Evolutionary conservation across 768 basidiomycete species (phyloP), one percentile per base, ranked within the genome.

Genomic region (Suillus subalutaceus): DNA sequence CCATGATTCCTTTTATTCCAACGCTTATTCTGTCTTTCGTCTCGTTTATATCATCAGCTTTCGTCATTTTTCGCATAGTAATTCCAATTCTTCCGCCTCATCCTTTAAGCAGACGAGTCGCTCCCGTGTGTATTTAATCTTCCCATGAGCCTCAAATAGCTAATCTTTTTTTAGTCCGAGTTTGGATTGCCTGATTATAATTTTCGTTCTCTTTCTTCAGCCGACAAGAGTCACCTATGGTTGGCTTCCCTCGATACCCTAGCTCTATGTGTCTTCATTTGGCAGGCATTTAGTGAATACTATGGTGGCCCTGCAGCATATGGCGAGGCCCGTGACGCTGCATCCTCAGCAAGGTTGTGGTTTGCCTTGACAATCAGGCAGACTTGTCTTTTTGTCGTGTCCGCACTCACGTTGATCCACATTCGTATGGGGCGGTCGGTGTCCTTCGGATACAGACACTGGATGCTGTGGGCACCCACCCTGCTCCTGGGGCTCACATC

Each of bases 171-270:
- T 41, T 74, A 92, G 91, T 85, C 90, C 71, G 89, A 91, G 79
- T 92, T 91, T 75, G 89, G 89, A 68, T 83, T 90, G 66, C 90
- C 89, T 67, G 87, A 87, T 73, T 73, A 69, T 55, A 73, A 72
- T 60, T 90, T 87, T 75, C 83, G 83, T 70, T 85, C 85, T 18
- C 82, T 93, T 67, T 88, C 90, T 46, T 79, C 84, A 44, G 86
- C 88, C 62, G 88, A 91, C 75, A 89, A 90, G 78, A 84, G 83
- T 67, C 90, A 91, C 73, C 71, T 92, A 57, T 93, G 91, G 90
- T 80, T 93, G 60, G 88, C 90, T 66, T 77, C 82, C 35, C 83
- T 90, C 56, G 91, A 93, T 71, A 71, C 92, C 38, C 61, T 90
- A 53, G 86, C 89, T 15, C 80, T 92, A 43, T 78, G 75, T 38